Evolutionary conservation across 768 basidiomycete species (phyloP), one percentile per base, ranked within the genome.

Genomic region (Punctularia strigosozonata): DNA sequence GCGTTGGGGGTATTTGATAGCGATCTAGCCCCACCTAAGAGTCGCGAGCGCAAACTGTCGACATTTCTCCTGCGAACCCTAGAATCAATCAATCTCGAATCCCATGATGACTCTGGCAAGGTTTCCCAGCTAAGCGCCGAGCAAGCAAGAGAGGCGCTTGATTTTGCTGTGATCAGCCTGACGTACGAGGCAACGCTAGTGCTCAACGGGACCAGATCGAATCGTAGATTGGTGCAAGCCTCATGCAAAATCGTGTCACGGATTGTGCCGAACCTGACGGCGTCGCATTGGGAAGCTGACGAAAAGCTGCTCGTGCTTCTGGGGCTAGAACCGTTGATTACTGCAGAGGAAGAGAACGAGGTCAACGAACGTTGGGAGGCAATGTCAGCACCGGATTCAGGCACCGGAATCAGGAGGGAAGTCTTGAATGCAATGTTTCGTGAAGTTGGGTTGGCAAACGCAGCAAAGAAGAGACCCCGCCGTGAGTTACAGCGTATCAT

Each of bases 271-370:
- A 46, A 74, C 44, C 42, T 68, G 15, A 53, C 62, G 20, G 53
- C 58, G 30, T 46, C 57, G 14, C 64, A 58, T 13, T 83, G 83
- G 80, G 73, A 68, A 1, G 46, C 62, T 0, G 56, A 70, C 6
- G 86, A 92, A 49, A 74, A 75, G 48, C 66, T 77, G 1, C 45
- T 77, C 8, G 69, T 95, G 6, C 51, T 85, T 32, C 63, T 69
- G 30, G 78, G 73, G 0, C 59, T 94, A 18, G 75, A 81, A 38
- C 77, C 80, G 20, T 53, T 92, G 31, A 61, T 79, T 15, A 48
- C 58, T n/a, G 60, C 59, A 24, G 63, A 55, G 5, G 57, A 62
- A 26, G 47, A 46, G 2, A 35, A 45, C 3, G 48, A 52, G 3
- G 42, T 35, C 6, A 42, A 50, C 14, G 49, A 55, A 18, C 46